Conservation (phyloP, 768 basidiomycete species). For the Hericium erinaceus region DNA sequence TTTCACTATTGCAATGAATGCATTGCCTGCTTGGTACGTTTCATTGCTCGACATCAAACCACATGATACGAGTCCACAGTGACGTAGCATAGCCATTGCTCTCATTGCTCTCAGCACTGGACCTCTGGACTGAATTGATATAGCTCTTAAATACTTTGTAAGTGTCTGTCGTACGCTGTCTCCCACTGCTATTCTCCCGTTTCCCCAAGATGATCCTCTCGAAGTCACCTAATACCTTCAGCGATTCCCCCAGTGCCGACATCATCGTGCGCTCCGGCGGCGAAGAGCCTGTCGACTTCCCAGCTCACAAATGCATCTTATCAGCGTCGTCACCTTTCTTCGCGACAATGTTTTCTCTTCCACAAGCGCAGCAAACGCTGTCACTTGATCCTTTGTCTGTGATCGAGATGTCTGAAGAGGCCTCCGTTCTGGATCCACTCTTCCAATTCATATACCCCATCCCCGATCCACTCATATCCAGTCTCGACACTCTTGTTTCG, state of each 20-base stretch:
- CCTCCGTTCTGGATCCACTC: constrained; percentile 35
- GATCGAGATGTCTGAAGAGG: constrained; percentile 48
- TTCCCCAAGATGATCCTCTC: background rate
- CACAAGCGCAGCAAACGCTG: constrained; percentile 32
- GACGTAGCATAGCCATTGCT: background rate
- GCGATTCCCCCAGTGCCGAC: constrained; percentile 43
- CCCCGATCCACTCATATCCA: constrained; percentile 39
- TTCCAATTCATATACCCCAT: constrained; percentile 57
- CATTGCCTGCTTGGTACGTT: background rate
- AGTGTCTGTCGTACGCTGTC: background rate
- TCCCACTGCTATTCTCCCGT: background rate
- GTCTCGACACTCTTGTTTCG: constrained; percentile 43
- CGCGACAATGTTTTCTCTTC: constrained; percentile 55
- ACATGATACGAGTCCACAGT: background rate
- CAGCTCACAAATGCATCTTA: constrained; percentile 54
- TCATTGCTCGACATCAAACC: background rate
- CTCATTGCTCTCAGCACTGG: background rate
- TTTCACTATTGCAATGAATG: background rate
- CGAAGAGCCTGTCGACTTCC: constrained; percentile 35
- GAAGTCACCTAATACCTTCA: constrained; percentile 13
- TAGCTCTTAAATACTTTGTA: too few relatives aligned
- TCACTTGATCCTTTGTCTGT: constrained; percentile 26
- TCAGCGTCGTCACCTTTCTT: constrained; percentile 61
- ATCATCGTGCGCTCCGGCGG: constrained; percentile 38
- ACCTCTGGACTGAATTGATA: background rate